Evolutionary conservation across 371 early-diverging fungal species (phyloP), one percentile per base, ranked within the genome.

Genomic region (Mortierella polycephala): DNA sequence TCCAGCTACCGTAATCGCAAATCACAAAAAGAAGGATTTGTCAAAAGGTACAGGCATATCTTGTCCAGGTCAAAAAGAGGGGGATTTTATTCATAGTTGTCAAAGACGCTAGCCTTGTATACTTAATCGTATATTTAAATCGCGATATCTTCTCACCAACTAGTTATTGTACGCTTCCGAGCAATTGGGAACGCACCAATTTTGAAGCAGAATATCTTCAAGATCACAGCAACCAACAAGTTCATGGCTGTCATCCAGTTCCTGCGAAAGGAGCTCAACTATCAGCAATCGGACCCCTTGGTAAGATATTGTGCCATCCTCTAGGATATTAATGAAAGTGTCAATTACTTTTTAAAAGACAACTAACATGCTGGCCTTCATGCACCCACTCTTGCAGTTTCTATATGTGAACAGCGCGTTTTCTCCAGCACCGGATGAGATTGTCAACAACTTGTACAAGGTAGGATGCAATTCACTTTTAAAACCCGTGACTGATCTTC

Each of bases 171-270:
- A 6, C 90, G 92, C 14, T 95, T 97, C 73, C 75, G 86, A 57
- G 91, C 96, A 1, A 93, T 95, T 21, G 98, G 98, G 20, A 95
- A 93, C 84, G 96, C 96, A 1, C 96, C 97, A 0, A 96, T 96
- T 60, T 79, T 97, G 45, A 96, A 96, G 81, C 92, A 95, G 70
- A 90, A 84, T 39, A 83, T 92, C 30, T 96, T 90, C 83, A 95
- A 93, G 74, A 93, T 97, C 52, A 89, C 91, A 5, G 89, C 95
- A 2, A 85, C 92, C 16, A 89, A 93, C 64, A 90, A 91, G 66
- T 95, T 97, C 79, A 89, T 94, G 69, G 87, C 92, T 6, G 93
- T 97, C 6, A 93, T 92, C 40, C 83, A 88, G 55, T 97, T 96
- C 75, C 81, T 97, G 57, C 85, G 95, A 7, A 94, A 91, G 74